Evolutionary conservation across 352 stramenopile species (phyloP).

Genomic region (Elongisporangium prolatum): DNA sequence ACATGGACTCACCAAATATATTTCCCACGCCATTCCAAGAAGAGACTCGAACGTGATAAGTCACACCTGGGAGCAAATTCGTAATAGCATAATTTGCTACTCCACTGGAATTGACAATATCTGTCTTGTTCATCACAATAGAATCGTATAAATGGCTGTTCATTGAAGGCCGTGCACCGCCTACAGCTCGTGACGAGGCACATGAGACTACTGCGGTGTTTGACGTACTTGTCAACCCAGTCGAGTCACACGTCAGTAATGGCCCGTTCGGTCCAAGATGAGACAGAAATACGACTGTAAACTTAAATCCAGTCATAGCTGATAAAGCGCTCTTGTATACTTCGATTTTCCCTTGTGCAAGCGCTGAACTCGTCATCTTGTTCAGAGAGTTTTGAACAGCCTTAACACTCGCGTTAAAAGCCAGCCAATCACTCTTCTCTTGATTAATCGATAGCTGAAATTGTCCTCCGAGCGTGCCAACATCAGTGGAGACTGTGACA

Average conservation of each 20-base stretch:
- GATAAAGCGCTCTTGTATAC: constrained; percentile 52
- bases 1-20: constrained; percentile 73
- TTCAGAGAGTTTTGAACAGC: constrained; percentile 50
- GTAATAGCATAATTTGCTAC: constrained; percentile 28
- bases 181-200: constrained; percentile 17
- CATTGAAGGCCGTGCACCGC: constrained; percentile 71
- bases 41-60: constrained; percentile 89
- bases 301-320: constrained; percentile 36
- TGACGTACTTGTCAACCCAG: constrained; percentile 40
- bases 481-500: constrained; percentile 64
- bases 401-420: constrained; percentile 55
- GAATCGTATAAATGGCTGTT: constrained; percentile 64
- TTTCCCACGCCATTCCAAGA: constrained; percentile 91
- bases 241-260: constrained; percentile 40
- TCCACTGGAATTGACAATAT: constrained; percentile 14
- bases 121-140: constrained; percentile 35
- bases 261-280: constrained; percentile 48
- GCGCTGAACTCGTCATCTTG: constrained; percentile 26
- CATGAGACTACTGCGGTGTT: constrained; percentile 29
- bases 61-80: constrained; percentile 26
- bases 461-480: constrained; percentile 65
- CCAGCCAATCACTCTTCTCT: constrained; percentile 64
- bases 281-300: constrained; percentile 66
- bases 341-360: constrained; percentile 28
- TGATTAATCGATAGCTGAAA: constrained; percentile 88